Conservation (phyloP, 345 rosid genomes). For the Kernera saxatilis region DNA sequence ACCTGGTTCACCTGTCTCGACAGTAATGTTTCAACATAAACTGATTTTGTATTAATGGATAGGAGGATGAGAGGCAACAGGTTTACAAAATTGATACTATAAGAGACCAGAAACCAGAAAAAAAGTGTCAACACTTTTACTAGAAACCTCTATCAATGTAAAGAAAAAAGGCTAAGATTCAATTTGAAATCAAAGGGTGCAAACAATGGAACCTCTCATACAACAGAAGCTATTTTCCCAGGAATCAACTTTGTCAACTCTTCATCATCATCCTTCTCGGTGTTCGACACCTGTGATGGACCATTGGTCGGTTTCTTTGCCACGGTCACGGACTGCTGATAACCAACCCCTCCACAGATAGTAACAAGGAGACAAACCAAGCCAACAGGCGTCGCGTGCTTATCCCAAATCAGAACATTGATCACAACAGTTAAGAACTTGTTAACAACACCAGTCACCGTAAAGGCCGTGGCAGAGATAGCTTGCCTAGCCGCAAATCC, state of each 20-base stretch:
- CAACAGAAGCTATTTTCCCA: constrained; percentile 43
- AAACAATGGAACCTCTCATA: constrained; percentile 29
- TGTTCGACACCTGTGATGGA: constrained; percentile 27
- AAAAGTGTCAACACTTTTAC: not conserved
- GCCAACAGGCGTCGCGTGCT: constrained; percentile 89
- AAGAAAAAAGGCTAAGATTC: not conserved
- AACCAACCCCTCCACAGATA: constrained; percentile 77
- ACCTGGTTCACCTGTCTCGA: not conserved
- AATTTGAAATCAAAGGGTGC: not conserved
- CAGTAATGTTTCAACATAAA: constrained; percentile 3
- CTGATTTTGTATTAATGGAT: constrained; percentile 15
- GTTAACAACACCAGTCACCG: constrained; percentile 97
- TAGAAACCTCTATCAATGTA: constrained; percentile 2
- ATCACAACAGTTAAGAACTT: constrained; percentile 93
- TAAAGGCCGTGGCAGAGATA: constrained; percentile 90
- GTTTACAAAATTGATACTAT: constrained; percentile 25
- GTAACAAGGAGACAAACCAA: constrained; percentile 85
- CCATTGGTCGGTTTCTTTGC: constrained; percentile 28
- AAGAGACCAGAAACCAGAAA: not conserved
- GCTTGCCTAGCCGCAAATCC: constrained; percentile 95
- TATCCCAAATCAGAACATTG: constrained; percentile 95
- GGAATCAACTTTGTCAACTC: constrained; percentile 34
- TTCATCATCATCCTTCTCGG: constrained; percentile 36
- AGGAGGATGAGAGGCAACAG: not conserved
- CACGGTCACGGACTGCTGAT: constrained; percentile 89